A percentile compares a stretch with the other conserved stretches of the same genome.
phyloP scores from a whole-genome alignment of 1,284 basidiomycete species.

The Ustanciosporium gigantosporum region DNA sequence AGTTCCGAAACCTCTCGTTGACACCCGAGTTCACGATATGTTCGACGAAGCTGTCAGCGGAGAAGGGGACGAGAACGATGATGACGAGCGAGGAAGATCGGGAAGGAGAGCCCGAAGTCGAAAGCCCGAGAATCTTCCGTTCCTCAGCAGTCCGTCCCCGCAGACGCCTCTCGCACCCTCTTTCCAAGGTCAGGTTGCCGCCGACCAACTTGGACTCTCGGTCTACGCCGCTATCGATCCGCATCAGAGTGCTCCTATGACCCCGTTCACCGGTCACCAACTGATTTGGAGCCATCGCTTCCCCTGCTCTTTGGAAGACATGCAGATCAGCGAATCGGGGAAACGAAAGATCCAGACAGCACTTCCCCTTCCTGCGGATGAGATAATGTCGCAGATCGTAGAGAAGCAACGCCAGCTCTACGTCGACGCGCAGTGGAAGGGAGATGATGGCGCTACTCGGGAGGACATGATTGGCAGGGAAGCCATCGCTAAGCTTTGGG shows the following conservation, averaged over 20 bases:
- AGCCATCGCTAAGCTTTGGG: constrained; percentile 24
- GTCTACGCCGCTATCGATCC: neutral
- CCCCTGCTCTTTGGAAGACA: constrained; percentile 9
- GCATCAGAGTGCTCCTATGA: constrained; percentile 13
- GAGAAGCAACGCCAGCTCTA: constrained; percentile 38
- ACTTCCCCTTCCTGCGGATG: constrained; percentile 10
- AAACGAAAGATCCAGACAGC: constrained; percentile 32
- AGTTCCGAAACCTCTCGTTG: constrained; percentile 18
- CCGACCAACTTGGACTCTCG: neutral
- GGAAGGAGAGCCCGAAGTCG: constrained; percentile 36
- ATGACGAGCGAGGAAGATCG: constrained; percentile 17
- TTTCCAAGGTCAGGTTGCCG: neutral
- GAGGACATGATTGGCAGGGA: constrained; percentile 8
- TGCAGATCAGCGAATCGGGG: constrained; percentile 13
- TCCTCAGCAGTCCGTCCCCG: constrained; percentile 35
- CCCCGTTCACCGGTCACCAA: constrained; percentile 23
- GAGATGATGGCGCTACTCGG: constrained; percentile 13
- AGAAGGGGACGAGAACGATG: constrained; percentile 18
- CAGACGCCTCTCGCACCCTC: constrained; percentile 1
- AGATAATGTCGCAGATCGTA: constrained; percentile 13
- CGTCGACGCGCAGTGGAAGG: constrained; percentile 29
- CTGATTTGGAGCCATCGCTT: constrained; percentile 36
- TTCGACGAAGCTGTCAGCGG: constrained; percentile 25
- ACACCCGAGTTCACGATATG: constrained; percentile 19
- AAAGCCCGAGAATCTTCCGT: constrained; percentile 37